These are phyloP conservation scores for Centaurea solstitialis DNA, from an alignment of 129 eudicot genomes.

Conservation along the genomic window DNA sequence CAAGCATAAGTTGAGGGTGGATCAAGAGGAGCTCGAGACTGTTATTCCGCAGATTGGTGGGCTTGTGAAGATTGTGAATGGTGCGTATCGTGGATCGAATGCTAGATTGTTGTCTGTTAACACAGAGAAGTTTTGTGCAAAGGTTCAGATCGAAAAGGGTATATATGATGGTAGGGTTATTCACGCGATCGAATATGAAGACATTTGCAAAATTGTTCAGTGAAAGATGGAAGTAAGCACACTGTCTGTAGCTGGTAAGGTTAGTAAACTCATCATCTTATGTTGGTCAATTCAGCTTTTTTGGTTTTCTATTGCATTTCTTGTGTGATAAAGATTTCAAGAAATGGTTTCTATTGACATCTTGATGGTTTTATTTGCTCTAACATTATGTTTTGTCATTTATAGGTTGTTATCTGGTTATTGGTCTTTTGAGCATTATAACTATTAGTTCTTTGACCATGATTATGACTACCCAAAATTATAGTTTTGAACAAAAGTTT, in stretches of 20 bases:
- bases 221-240: conserved; percentile 33
- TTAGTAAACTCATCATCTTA: conserved; percentile 16
- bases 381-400: background rate
- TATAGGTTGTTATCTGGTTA: background rate
- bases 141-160: conserved; percentile 89
- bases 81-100: conserved; percentile 72
- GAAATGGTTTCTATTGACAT: background rate
- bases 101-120: conserved; percentile 55
- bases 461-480: no score
- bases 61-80: conserved; percentile 71
- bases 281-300: background rate
- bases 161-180: conserved; percentile 88
- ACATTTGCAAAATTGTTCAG: conserved; percentile 74
- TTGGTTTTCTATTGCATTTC: background rate
- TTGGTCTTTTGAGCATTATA: no score
- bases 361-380: background rate
- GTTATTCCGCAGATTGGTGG: conserved; percentile 92
- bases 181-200: conserved; percentile 83
- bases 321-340: background rate
- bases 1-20: conserved; percentile 85
- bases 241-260: background rate
- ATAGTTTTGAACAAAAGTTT: no score
- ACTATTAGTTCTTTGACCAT: no score
- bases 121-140: conserved; percentile 62
- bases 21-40: conserved; percentile 94